Conservation (phyloP, 176 grass and related monocot species). For the Aegilops bicornis region DNA sequence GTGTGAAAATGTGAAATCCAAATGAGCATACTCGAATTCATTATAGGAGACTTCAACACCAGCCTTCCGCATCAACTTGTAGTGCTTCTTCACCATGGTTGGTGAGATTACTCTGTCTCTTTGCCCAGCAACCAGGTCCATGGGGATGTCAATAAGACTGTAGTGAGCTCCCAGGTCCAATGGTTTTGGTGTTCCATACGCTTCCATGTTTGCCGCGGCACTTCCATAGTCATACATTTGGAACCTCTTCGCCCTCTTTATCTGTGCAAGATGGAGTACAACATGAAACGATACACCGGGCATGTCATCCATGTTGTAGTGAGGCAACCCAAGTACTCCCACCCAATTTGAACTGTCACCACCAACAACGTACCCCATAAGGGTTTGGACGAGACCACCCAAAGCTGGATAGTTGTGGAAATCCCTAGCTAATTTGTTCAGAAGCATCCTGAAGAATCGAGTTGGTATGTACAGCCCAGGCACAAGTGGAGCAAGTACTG, state of each 20-base stretch:
- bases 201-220: slow-evolving; percentile 62
- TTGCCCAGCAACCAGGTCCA: slow-evolving; percentile 82
- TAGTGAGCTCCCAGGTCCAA: slow-evolving; percentile 78
- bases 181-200: slow-evolving; percentile 76
- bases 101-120: slow-evolving; percentile 83
- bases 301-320: slow-evolving; percentile 99
- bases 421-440: slow-evolving; percentile 98
- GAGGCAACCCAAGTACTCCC: slow-evolving; percentile 81
- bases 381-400: slow-evolving; percentile 91
- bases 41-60: slow-evolving; percentile 83
- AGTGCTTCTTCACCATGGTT: slow-evolving; percentile 95
- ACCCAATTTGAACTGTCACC: slow-evolving; percentile 98
- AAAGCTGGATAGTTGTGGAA: slow-evolving; percentile 94
- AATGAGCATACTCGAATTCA: slow-evolving; percentile 95
- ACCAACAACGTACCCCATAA: slow-evolving; percentile 92
- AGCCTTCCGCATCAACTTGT: slow-evolving; percentile 67
- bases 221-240: slow-evolving; percentile 97
- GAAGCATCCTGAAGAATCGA: slow-evolving; percentile 92
- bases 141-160: slow-evolving; percentile 72
- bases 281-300: slow-evolving; percentile 94
- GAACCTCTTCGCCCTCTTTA: slow-evolving; percentile 74
- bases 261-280: slow-evolving; percentile 84
- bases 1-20: slow-evolving; percentile 98
- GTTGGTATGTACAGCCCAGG: slow-evolving; percentile 96
- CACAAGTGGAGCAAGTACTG: slow-evolving; percentile 74